Base-by-base conservation (phyloP, 148 eudicot species). In the Rhododendron mucronatum region DNA sequence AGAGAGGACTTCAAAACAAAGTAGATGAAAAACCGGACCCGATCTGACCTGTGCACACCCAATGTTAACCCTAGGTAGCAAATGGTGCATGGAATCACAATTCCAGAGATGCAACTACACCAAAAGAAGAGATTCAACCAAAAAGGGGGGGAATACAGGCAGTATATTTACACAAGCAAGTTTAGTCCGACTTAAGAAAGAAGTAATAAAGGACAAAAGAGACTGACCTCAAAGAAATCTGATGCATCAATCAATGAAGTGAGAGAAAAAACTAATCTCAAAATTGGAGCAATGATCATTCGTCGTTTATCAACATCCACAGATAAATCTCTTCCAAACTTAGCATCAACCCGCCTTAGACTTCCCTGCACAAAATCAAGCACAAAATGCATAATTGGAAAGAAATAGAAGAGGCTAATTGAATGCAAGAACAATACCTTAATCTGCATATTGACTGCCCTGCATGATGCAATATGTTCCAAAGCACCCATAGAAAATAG, bases 181-280 rank as follows among this genome's bases (percentile, higher is more conserved):
- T 3, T 16, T 30, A 28, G 41, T 69, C 75, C 37, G 18, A 44
- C 3, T 8, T 7, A 51, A 51, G 28, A 67, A 51, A 69, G 84
- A 13, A 84, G 84, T 39, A 81, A 47, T 65, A 80, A 63, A 48
- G 41, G 48, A 85, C 35, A 37, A 71, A 20, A 44, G 76, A 37
- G 12, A 59, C 92, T 63, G 85, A 97, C 99, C 99, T 97, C 98
- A 84, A 93, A 92, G 83, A 92, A 95, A 79, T 97, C 99, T 81
- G 96, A 91, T 81, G 95, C 87, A 87, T 95, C 95, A 15, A 97
- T 91, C 92, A 97, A 88, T 82, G 99, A 95, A 69, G 98, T 95
- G 85, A 97, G 88, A 71, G 98, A 94, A 75, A 93, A 91, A 84
- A 94, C 94, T 87, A 95, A 88, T 92, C 99, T 94, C 90, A 97